Evolutionary conservation across 768 basidiomycete genomes (phyloP).

Genomic region (Pleurotus cornucopiae): DNA sequence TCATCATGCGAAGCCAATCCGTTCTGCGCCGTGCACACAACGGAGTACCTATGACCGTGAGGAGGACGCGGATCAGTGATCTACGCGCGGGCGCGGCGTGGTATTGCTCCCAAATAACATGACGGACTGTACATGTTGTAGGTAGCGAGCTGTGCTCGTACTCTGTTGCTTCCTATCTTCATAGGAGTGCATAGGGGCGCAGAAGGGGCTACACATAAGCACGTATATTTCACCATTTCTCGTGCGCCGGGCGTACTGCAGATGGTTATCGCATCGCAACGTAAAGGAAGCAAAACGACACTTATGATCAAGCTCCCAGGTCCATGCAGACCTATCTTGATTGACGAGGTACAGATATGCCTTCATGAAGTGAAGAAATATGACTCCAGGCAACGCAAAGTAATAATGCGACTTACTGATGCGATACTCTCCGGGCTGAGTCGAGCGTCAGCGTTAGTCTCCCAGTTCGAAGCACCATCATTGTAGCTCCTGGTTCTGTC

Average conservation of each 20-base stretch:
- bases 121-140: not conserved
- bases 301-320: constrained; percentile 79
- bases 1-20: constrained; percentile 23
- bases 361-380: constrained; percentile 26
- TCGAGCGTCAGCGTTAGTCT: constrained; percentile 38
- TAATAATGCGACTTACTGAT: constrained; percentile 35
- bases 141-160: not conserved
- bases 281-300: constrained; percentile 1
- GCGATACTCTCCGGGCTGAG: constrained; percentile 70
- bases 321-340: constrained; percentile 71
- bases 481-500: constrained; percentile 21
- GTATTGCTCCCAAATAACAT: too few species aligned
- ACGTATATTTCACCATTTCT: constrained; percentile 34
- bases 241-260: constrained; percentile 40
- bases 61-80: not conserved
- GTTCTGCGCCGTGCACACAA: constrained; percentile 38
- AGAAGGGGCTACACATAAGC: not conserved
- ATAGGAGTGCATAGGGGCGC: not conserved
- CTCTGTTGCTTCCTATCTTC: not conserved
- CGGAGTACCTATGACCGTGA: constrained; percentile 25
- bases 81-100: not conserved
- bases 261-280: not conserved
- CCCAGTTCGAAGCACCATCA: constrained; percentile 32
- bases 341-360: constrained; percentile 61
- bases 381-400: not conserved